Conservation (phyloP, 306 rosid species). For the Geum urbanum region DNA sequence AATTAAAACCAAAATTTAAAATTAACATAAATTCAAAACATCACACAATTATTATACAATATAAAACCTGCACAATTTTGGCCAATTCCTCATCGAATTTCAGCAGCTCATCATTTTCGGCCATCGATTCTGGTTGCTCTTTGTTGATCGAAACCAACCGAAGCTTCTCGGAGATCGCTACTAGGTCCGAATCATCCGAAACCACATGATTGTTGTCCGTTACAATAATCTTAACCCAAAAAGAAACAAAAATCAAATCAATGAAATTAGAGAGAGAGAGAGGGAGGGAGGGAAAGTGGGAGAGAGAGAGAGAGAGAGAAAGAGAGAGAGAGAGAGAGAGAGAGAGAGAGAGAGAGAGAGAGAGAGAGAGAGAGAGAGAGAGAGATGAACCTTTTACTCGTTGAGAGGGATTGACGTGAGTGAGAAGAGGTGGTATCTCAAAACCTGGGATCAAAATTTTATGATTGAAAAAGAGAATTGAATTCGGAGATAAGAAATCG, state of each 20-base stretch:
- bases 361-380: too few species aligned
- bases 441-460: conserved; percentile 35
- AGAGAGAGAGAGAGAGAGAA: too few species aligned
- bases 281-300: background rate
- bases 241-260: background rate
- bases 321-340: too few species aligned
- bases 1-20: too few species aligned
- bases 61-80: conserved; percentile 52
- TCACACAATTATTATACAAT: background rate
- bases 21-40: background rate
- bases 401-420: conserved; percentile 65
- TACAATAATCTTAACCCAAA: conserved; percentile 37
- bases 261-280: background rate
- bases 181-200: conserved; percentile 56
- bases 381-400: conserved; percentile 69
- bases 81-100: conserved; percentile 72
- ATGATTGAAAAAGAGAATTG: too few species aligned
- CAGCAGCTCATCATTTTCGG: conserved; percentile 19
- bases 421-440: conserved; percentile 70
- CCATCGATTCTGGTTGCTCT: conserved; percentile 11
- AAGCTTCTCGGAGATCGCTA: conserved; percentile 46
- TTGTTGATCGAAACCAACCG: conserved; percentile 42
- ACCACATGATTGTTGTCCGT: conserved; percentile 37
- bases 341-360: too few species aligned
- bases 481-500: too few species aligned